Evolutionary conservation across 1,284 basidiomycete genomes (phyloP).

Genomic region (Cutaneotrichosporon spelunceum): DNA sequence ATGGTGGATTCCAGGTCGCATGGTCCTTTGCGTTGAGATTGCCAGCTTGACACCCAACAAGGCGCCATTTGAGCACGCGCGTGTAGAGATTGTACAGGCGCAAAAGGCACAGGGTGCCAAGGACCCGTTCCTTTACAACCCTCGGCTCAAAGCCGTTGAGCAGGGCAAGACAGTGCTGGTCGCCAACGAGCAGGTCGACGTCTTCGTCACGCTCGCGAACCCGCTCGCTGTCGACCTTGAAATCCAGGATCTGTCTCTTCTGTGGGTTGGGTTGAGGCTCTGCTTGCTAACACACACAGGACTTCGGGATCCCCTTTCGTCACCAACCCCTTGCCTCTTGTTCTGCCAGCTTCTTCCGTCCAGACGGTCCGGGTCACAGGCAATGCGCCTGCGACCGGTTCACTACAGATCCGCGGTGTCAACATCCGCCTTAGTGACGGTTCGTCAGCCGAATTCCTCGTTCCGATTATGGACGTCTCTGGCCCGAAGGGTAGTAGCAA

Average conservation of each 20-base stretch:
- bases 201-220: conserved; percentile 81
- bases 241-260: conserved; percentile 71
- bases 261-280: conserved; percentile 56
- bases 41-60: conserved; percentile 70
- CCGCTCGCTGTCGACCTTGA: conserved; percentile 88
- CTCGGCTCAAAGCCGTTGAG: conserved; percentile 58
- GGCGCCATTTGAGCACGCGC: conserved; percentile 66
- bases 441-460: conserved; percentile 64
- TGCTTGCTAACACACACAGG: conserved; percentile 51
- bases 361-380: conserved; percentile 72
- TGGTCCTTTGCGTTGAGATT: conserved; percentile 73
- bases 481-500: conserved; percentile 61
- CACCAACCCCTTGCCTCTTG: conserved; percentile 59
- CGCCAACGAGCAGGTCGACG: conserved; percentile 76
- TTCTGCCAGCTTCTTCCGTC: conserved; percentile 69
- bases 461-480: conserved; percentile 69
- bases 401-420: conserved; percentile 71
- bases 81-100: conserved; percentile 29
- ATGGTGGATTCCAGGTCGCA: conserved; percentile 74
- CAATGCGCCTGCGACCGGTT: conserved; percentile 64
- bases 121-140: conserved; percentile 86
- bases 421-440: conserved; percentile 72
- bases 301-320: conserved; percentile 76
- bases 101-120: conserved; percentile 42
- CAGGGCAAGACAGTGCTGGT: conserved; percentile 66